Base-by-base conservation (phyloP, 257 asterid genomes). In the Avicennia marina region DNA sequence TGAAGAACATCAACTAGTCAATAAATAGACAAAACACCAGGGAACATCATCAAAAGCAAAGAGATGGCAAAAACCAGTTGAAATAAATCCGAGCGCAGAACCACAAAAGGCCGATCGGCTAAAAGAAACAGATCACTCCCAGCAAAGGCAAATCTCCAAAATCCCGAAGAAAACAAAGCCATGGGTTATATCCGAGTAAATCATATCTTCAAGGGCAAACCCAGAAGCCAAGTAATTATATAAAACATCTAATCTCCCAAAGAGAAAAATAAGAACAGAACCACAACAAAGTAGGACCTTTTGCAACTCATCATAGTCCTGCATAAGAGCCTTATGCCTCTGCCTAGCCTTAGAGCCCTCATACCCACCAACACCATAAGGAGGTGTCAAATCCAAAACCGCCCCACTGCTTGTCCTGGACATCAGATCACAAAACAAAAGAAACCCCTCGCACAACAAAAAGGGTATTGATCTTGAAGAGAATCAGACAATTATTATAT, bases 241-340 rank as follows among this genome's bases (percentile, higher is more conserved):
- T 0, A 49, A 66, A 40, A 5, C 46, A 46, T 38, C 69, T 58
- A 80, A 76, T 76, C 78, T 61, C 34, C 32, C 8, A 44, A 58
- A 58, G 6, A 46, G 39, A n/a, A 6, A 49, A 62, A 43, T 39
- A 33, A 63, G 21, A 61, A 38, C 29, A 48, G 50, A 56, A 51
- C 55, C 59, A 39, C 26, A 31, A 27, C 53, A 16, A 41, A 59
- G 46, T 26, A 24, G 36, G 59, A 91, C 98, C 93, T 74, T 78
- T 21, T 72, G 78, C 80, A 91, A 68, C 34, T 85, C 87, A 32
- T 66, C 75, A 64, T 67, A 91, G 72, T 88, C 95, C 67, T 78
- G 94, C 72, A 80, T 31, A 64, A 91, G 95, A 39, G 66, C 56
- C 65, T 66, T 86, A 68, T 78, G 83, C 75, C 73, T 91, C 40